phyloP scores from a whole-genome alignment of 305 asterid genomes.

The Rubia occidens region DNA sequence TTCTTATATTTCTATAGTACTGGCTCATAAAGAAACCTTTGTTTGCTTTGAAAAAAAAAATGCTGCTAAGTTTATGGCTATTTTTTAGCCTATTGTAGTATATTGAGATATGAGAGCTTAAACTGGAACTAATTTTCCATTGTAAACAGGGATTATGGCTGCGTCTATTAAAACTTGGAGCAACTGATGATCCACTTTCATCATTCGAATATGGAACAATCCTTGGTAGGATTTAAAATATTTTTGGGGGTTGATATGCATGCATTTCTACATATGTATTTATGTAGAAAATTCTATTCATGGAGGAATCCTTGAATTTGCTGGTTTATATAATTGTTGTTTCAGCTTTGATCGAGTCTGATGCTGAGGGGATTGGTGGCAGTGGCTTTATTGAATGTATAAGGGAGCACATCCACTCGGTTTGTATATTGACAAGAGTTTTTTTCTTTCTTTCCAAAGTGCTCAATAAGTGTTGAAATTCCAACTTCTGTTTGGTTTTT shows the following conservation, averaged over 20 bases:
- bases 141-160: slow-evolving; percentile 77
- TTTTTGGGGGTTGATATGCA: not conserved
- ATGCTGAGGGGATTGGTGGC: slow-evolving; percentile 99
- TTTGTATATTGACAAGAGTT: slow-evolving; percentile 30
- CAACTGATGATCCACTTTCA: slow-evolving; percentile 94
- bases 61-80: not conserved
- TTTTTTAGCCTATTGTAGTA: not conserved
- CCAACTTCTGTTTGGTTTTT: slow-evolving; percentile 19
- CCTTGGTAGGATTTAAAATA: slow-evolving; percentile 50
- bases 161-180: slow-evolving; percentile 83
- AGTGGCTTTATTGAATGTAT: slow-evolving; percentile 98
- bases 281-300: not conserved
- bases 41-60: too few species aligned
- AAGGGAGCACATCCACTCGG: slow-evolving; percentile 86
- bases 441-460: not conserved
- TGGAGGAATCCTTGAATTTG: slow-evolving; percentile 6
- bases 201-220: slow-evolving; percentile 97
- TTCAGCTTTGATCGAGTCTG: slow-evolving; percentile 90
- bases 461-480: slow-evolving; percentile 9
- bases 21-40: too few species aligned
- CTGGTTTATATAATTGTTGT: slow-evolving; percentile 26
- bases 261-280: slow-evolving; percentile 10
- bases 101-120: not conserved
- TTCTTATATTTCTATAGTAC: not conserved
- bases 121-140: slow-evolving; percentile 12